Base-by-base conservation (phyloP, 768 basidiomycete species). In the Boletus subparvulus region DNA sequence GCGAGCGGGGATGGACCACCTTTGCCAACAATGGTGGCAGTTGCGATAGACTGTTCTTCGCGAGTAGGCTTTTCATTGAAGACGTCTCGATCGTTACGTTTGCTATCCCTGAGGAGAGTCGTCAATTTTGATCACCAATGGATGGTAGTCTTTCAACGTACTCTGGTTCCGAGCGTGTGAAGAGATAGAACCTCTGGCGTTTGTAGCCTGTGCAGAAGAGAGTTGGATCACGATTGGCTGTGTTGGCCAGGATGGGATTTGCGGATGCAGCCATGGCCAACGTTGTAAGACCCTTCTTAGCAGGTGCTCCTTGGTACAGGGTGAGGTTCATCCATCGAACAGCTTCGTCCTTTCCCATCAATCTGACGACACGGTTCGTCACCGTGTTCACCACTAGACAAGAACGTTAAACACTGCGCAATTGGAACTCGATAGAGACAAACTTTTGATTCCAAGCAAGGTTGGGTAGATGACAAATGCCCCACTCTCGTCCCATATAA, bases 51-150 rank as follows among this genome's bases (percentile, higher is more conserved):
- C 70, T 94, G 94, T 67, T 99, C 97, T 69, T 98, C 97, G 49
- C 94, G 83, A 1, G 96, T 98, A 3, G 97, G 97, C 45, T 90
- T 83, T 74, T 99, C 97, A 72, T 99, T 99, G 83, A 98, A 98
- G 52, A 99, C 87, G 63, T 99, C 97, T 55, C 97, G 87, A 61
- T 98, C 96, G 32, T 85, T 85, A 2, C 84, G 83, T 73, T 92
- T 95, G 68, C 80, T 86, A 61, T 95, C 92, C 70, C 91, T 94
- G 68, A 26, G 26, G 16, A 24, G 43, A 47, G 26, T 33, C 16
- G 14, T 55, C 43, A 37, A 47, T 47, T 6, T 42, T 24, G 17
- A 53, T 50, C n/a, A 24, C 13, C 46, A 41, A 33, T n/a, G 43
- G 47, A 28, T 19, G 7, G 17, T 11, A 35, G 50, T 28, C 39